phyloP scores from a whole-genome alignment of 768 basidiomycete genomes.

The Panellus pusillus region DNA sequence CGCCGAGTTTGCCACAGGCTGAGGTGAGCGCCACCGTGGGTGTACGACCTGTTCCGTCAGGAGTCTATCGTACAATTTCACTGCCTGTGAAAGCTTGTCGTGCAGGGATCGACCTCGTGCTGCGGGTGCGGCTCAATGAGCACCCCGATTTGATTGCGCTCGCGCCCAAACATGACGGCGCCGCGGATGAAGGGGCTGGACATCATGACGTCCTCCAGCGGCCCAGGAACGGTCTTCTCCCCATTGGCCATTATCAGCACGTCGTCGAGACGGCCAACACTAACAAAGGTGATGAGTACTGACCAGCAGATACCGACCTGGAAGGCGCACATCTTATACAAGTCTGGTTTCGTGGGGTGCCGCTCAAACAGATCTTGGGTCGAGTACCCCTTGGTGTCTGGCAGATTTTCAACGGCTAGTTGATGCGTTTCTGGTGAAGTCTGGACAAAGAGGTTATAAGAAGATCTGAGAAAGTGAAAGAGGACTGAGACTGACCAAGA shows the following conservation, averaged over 20 bases:
- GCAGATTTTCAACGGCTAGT: conserved; percentile 33
- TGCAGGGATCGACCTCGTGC: conserved; percentile 51
- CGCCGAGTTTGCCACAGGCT: conserved; percentile 28
- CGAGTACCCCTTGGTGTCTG: conserved; percentile 24
- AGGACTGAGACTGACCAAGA: conserved; percentile 38
- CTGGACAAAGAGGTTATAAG: conserved; percentile 16
- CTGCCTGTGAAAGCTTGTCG: conserved; percentile 88
- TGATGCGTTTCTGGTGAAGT: conserved; percentile 28
- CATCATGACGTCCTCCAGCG: conserved; percentile 25
- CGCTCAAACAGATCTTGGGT: conserved; percentile 28
- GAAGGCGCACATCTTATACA: conserved; percentile 27
- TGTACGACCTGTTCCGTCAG: conserved; percentile 80
- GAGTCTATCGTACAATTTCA: conserved; percentile 87
- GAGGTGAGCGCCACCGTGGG: conserved; percentile 59
- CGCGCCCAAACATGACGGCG: too few species aligned
- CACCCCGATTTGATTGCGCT: too few species aligned
- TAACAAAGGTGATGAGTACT: neutral
- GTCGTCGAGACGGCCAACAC: conserved; percentile 31
- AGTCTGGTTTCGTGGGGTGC: conserved; percentile 29
- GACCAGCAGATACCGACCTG: neutral
- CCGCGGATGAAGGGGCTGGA: too few species aligned
- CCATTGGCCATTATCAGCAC: conserved; percentile 25
- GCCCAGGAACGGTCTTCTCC: conserved; percentile 28
- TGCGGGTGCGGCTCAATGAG: conserved; percentile 23
- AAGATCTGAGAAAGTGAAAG: conserved; percentile 25